phyloP scores from a whole-genome alignment of 2,329 filamentous ascomycete species.

The Curvularia hawaiiensis region DNA sequence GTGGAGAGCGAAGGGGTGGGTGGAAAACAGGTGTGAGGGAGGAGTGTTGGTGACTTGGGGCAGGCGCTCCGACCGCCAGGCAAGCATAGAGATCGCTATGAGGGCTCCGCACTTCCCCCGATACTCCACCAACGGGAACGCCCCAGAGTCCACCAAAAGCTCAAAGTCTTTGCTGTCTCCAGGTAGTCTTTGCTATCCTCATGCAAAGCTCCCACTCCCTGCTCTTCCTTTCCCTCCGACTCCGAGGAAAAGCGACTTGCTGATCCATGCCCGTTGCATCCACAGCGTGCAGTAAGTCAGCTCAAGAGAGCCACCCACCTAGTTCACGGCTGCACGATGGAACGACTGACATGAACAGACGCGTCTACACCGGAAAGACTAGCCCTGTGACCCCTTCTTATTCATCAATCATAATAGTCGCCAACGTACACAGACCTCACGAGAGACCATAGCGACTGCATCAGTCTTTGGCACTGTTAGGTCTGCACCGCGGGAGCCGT shows the following conservation, averaged over 20 bases:
- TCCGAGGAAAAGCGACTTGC: neutral
- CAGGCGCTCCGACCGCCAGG: too few relatives aligned
- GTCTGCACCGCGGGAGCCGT: neutral
- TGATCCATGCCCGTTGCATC: neutral
- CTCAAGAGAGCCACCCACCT: neutral
- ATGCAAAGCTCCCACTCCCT: neutral
- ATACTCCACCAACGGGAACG: neutral
- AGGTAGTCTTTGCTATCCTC: neutral
- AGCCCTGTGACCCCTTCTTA: neutral
- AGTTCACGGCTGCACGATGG: neutral
- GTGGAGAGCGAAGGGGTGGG: too few relatives aligned
- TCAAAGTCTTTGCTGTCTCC: neutral
- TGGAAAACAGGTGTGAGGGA: too few relatives aligned
- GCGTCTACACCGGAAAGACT: neutral
- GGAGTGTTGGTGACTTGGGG: too few relatives aligned
- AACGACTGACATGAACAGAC: neutral
- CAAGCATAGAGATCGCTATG: too few relatives aligned
- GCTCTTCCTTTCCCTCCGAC: neutral
- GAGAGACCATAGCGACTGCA: neutral
- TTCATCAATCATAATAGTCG: neutral
- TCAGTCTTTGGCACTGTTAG: neutral
- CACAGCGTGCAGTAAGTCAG: neutral
- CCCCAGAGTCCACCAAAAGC: neutral
- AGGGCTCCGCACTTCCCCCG: neutral
- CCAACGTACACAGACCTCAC: neutral